These are phyloP conservation scores for Mortierella hygrophila DNA, from an alignment of 192 early-diverging fungal genomes.

Conservation along the genomic window DNA sequence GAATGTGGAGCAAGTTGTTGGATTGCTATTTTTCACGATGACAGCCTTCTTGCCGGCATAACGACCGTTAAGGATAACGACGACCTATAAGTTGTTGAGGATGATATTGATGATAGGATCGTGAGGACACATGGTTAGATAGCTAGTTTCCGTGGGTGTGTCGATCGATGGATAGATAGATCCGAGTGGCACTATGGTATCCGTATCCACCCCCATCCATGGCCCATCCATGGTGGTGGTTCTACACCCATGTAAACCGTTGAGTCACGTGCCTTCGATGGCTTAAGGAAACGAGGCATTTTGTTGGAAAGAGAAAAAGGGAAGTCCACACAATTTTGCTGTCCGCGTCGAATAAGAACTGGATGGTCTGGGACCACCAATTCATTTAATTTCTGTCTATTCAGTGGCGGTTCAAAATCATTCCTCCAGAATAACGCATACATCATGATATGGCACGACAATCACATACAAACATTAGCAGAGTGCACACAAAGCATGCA, in stretches of 20 bases:
- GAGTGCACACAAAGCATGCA: too few relatives aligned
- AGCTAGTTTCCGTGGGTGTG: constrained; percentile 2
- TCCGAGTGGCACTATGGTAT: not conserved
- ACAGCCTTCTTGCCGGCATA: constrained; percentile 99
- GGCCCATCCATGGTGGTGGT: constrained; percentile 5
- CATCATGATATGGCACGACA: too few relatives aligned
- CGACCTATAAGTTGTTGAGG: constrained; percentile 75
- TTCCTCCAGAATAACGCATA: too few relatives aligned
- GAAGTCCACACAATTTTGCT: constrained; percentile 3
- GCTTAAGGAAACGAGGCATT: constrained; percentile 48
- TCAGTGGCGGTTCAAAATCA: too few relatives aligned
- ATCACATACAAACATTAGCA: too few relatives aligned
- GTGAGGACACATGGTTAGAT: not conserved
- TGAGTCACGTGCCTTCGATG: constrained; percentile 38
- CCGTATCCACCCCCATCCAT: not conserved
- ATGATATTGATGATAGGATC: not conserved
- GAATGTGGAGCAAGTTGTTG: constrained; percentile 31
- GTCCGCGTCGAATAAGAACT: not conserved
- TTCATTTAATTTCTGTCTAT: not conserved
- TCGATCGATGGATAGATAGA: constrained; percentile 31
- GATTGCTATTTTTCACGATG: constrained; percentile 85
- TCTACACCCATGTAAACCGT: not conserved
- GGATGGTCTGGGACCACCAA: not conserved
- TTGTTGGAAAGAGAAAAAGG: constrained; percentile 31
- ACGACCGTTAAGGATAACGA: constrained; percentile 97